phyloP scores from a whole-genome alignment of 768 basidiomycete species.

The Boletus pseudopeckii region DNA sequence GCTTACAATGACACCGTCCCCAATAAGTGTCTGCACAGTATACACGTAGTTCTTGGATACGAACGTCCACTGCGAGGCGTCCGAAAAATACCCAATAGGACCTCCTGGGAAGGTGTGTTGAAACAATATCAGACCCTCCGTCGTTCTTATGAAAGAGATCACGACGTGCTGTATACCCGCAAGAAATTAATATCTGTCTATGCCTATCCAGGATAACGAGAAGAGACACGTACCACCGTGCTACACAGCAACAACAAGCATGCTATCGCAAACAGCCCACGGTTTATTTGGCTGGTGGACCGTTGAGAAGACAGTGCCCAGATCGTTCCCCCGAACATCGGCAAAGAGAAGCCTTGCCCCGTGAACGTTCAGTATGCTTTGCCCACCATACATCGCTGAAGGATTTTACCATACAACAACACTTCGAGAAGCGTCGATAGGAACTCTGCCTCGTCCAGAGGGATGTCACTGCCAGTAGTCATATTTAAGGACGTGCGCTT shows the following conservation, averaged over 20 bases:
- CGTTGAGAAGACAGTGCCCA: neutral
- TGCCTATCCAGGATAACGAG: neutral
- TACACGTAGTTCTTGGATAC: neutral
- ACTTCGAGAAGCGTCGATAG: neutral
- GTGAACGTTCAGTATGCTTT: neutral
- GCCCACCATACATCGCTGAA: neutral
- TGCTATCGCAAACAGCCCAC: neutral
- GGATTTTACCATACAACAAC: neutral
- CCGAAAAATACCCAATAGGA: neutral
- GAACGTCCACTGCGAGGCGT: neutral
- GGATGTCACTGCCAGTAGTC: neutral
- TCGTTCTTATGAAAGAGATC: neutral
- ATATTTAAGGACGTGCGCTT: neutral
- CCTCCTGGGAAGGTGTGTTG: neutral
- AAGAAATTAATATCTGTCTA: neutral
- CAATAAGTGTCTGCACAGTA: neutral
- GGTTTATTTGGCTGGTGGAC: neutral
- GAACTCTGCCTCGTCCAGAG: neutral
- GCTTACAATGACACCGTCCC: neutral
- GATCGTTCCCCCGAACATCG: neutral
- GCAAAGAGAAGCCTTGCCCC: neutral
- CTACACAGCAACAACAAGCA: neutral
- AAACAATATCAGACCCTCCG: neutral
- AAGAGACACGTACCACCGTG: neutral
- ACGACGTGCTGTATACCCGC: neutral